phyloP scores from a whole-genome alignment of 306 rosid species.

The Castanopsis chinensis region DNA sequence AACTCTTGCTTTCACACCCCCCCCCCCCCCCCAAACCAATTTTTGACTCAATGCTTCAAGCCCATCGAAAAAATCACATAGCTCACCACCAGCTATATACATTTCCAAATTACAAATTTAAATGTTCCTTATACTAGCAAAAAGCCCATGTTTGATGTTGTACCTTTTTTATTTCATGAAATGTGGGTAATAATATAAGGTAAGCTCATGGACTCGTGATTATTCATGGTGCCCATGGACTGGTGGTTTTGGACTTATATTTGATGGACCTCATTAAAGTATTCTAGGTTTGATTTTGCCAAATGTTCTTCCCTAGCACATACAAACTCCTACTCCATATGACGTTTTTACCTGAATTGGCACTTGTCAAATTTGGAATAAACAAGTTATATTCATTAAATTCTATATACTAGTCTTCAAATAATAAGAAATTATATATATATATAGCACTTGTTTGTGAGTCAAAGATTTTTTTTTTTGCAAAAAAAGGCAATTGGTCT shows the following conservation, averaged over 20 bases:
- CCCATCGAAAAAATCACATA: too few relatives aligned
- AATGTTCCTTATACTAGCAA: conserved; percentile 5
- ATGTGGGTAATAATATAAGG: neutral
- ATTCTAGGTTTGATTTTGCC: neutral
- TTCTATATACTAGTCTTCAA: neutral
- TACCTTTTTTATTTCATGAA: neutral
- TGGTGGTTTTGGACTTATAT: neutral
- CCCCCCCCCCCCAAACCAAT: too few relatives aligned
- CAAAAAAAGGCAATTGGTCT: too few relatives aligned
- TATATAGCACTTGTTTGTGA: too few relatives aligned
- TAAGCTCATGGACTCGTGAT: neutral
- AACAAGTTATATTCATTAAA: neutral
- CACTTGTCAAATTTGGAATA: neutral
- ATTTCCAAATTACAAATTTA: conserved; percentile 19
- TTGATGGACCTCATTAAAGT: neutral
- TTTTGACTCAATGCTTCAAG: conserved; percentile 17
- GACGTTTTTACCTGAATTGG: neutral
- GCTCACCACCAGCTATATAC: too few relatives aligned
- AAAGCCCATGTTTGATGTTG: neutral
- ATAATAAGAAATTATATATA: conserved; percentile 37
- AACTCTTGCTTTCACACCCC: too few relatives aligned
- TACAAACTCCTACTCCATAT: neutral
- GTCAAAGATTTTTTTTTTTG: too few relatives aligned
- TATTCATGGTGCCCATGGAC: neutral
- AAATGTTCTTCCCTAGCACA: neutral